These are phyloP conservation scores for Calycina herbarum DNA, from an alignment of 2,329 filamentous ascomycete genomes.

Conservation along the genomic window DNA sequence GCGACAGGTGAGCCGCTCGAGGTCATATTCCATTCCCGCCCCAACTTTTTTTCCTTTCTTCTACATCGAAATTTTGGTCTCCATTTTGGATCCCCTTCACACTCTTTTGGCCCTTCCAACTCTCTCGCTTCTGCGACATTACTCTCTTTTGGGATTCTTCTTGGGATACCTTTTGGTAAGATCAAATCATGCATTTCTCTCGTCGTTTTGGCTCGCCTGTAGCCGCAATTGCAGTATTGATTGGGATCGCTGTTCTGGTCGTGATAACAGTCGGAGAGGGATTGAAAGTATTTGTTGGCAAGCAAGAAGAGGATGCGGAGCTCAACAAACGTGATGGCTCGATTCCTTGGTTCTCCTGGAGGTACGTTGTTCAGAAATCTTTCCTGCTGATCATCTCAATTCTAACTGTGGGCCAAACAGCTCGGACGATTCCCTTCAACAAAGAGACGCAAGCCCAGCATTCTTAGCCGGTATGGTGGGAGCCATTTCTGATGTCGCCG, in stretches of 20 bases:
- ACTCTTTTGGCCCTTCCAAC: slow-evolving; percentile 10
- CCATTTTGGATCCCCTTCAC: slow-evolving; percentile 7
- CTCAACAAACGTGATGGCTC: slow-evolving; percentile 20
- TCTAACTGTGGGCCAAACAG: background rate
- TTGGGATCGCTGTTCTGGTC: slow-evolving; percentile 27
- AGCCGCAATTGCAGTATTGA: slow-evolving; percentile 23
- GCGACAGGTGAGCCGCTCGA: background rate
- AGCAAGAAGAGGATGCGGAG: slow-evolving; percentile 12
- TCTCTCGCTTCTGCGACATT: slow-evolving; percentile 3
- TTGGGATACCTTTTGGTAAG: slow-evolving; percentile 10
- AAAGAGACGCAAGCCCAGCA: background rate
- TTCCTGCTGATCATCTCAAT: background rate
- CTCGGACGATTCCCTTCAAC: slow-evolving; percentile 1
- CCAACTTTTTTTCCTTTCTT: slow-evolving; percentile 8
- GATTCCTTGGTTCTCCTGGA: slow-evolving; percentile 22
- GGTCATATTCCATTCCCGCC: background rate
- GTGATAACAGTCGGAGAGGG: slow-evolving; percentile 31
- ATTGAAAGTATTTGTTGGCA: slow-evolving; percentile 22
- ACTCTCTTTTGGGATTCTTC: slow-evolving; percentile 15
- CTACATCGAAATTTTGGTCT: slow-evolving; percentile 15
- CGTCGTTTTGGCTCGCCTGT: slow-evolving; percentile 22
- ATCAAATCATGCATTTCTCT: slow-evolving; percentile 25
- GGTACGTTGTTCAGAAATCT: slow-evolving; percentile 21
- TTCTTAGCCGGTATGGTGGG: slow-evolving; percentile 17
- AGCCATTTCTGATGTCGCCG: slow-evolving; percentile 24